Evolutionary conservation across 805 yeast genomes (phyloP), one percentile per base, ranked within the genome.

Genomic region (Sugiyamaella floridensis): DNA sequence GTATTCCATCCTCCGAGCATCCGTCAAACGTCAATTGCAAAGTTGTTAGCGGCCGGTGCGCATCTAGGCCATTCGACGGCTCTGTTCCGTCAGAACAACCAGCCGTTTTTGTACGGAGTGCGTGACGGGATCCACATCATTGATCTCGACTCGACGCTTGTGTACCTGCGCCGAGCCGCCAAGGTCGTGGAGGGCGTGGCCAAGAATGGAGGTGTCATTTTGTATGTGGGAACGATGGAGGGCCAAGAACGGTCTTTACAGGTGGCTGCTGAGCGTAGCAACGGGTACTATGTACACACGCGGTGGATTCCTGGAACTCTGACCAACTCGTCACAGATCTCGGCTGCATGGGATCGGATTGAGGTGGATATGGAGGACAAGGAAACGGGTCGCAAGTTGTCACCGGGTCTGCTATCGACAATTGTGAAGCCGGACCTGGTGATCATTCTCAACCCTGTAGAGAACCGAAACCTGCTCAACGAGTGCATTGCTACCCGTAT

Each of bases 281-380:
- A 80, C 53, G 97, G 95, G 14, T 89, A 81, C 70, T 89, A 85
- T 64, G 90, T 93, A 18, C 76, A 85, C 19, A 77, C 81, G 46
- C 81, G 89, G 65, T 93, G 99, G 99, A 80, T 87, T 55, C 97
- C 97, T 1, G 99, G 99, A 59, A 86, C 95, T 20, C 76, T 93
- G 59, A 89, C 98, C 45, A 93, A 93, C 71, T 81, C 88, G 51
- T 74, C 82, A 29, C 86, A 81, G 64, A 82, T 85, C 19, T 71
- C 79, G 9, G 71, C 73, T 41, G 69, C 71, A 42, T 80, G 82
- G 78, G 82, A 80, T 43, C 79, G 86, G 62, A 79, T 78, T 54
- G 95, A 88, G 71, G 81, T 90, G 47, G 89, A 89, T 67, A 77
- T 85, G 80, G 77, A 71, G 18, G 92, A 89, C 64, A 62, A 69